Evolutionary conservation across 2,329 filamentous ascomycete genomes (phyloP), one percentile per base, ranked within the genome.

Genomic region (Hypoxylon sp.): DNA sequence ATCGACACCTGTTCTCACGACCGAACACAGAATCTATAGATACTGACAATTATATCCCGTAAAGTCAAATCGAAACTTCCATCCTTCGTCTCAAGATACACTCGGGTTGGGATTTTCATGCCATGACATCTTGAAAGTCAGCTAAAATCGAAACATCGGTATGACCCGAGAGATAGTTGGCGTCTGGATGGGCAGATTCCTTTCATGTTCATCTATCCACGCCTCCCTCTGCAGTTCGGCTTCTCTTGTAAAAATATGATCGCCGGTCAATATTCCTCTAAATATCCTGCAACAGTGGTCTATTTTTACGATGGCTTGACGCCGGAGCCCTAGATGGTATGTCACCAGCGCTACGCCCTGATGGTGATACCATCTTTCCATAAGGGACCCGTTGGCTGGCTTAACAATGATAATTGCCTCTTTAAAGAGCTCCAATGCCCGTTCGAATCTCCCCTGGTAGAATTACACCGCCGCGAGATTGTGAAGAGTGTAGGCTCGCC

Each of bases 391-490:
- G 31, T 11, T 8, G 31, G 8, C 31, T 8, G 31, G 11, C 31
- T 33, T 33, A 2, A 14, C 33, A 30, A 46, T 17, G 1, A 2
- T 13, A n/a, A 6, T 30, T 8, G 58, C 51, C 20, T 35, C 11
- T 2, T 10, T 6, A 27, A 64, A 58, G n/a, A 44, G n/a, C 14
- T 58, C n/a, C 1, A 42, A 1, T 4, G 61, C 61, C 10, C 35
- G 17, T 11, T 57, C 33, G 31, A 51, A 48, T 22, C 8, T 33
- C 8, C 30, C 55, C n/a, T 55, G 54, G 40, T 60, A 46, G 40
- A 55, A 59, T 25, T 46, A 49, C 6, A 55, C 17, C 1, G 14
- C 33, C 3, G 35, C 62, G 31, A 65, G 56, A 33, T 54, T 65
- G 13, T 65, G 62, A 1, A 55, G 5, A 8, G 49, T 22, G 13